phyloP scores from a whole-genome alignment of 805 yeast species.

The Candida railenensis region DNA sequence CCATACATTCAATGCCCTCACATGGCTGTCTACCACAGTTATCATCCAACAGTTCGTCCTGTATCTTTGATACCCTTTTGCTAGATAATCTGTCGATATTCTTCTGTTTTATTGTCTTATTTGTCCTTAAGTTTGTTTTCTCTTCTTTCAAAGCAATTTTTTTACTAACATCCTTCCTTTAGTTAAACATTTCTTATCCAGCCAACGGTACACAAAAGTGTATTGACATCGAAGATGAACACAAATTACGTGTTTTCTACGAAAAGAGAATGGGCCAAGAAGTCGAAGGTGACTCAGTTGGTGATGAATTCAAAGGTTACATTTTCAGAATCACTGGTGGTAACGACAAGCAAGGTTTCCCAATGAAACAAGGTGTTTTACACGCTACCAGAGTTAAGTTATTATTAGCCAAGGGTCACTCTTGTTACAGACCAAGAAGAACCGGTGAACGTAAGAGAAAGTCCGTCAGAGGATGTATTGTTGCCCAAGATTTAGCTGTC shows the following conservation, averaged over 20 bases:
- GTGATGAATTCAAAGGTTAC: conserved; percentile 99
- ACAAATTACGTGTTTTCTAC: conserved; percentile 96
- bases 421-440: conserved; percentile 99
- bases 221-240: conserved; percentile 98
- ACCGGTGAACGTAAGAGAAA: conserved; percentile 99
- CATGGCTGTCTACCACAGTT: too few species aligned
- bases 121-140: too few species aligned
- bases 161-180: conserved; percentile 13
- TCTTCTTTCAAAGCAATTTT: background rate
- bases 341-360: conserved; percentile 99
- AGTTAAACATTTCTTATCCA: conserved; percentile 99
- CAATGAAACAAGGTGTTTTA: conserved; percentile 99
- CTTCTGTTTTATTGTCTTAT: too few species aligned
- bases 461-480: conserved; percentile 99
- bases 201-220: conserved; percentile 99
- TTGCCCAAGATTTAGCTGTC: conserved; percentile 95
- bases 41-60: too few species aligned
- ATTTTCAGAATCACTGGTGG: conserved; percentile 98
- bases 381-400: conserved; percentile 99
- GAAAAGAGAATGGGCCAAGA: conserved; percentile 99
- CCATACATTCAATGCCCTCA: too few species aligned
- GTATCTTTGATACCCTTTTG: too few species aligned
- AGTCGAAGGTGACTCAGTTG: conserved; percentile 97
- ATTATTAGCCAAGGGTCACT: conserved; percentile 88
- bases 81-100: too few species aligned